These are phyloP conservation scores for Arthrobotrys entomopaga DNA, from an alignment of 2,329 filamentous ascomycete genomes.

Conservation along the genomic window DNA sequence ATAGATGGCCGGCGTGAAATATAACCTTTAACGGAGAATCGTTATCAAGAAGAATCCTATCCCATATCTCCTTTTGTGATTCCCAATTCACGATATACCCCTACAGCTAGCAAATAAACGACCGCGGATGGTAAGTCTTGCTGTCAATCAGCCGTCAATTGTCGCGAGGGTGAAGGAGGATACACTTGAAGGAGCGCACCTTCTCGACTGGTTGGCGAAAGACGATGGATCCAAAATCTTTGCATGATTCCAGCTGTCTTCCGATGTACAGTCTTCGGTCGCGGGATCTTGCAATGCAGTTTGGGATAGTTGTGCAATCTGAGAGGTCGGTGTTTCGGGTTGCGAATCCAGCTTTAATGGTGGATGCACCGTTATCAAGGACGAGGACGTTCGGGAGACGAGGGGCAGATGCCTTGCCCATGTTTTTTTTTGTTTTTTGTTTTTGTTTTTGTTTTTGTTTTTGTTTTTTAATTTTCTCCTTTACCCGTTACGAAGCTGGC, in stretches of 20 bases:
- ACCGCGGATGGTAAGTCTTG: slow-evolving; percentile 11
- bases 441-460: too few relatives aligned
- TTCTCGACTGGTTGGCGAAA: slow-evolving; percentile 93
- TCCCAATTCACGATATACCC: slow-evolving; percentile 98
- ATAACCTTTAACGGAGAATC: slow-evolving; percentile 69
- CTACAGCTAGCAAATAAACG: slow-evolving; percentile 50
- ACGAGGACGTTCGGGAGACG: slow-evolving; percentile 74
- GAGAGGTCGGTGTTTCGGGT: slow-evolving; percentile 64
- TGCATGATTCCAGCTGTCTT: slow-evolving; percentile 79
- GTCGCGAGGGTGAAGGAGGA: not conserved
- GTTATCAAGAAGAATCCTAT: slow-evolving; percentile 81
- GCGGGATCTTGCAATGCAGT: slow-evolving; percentile 86
- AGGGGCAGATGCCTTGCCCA: slow-evolving; percentile 47
- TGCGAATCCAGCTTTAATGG: slow-evolving; percentile 86
- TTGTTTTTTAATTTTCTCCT: too few relatives aligned
- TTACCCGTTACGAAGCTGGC: too few relatives aligned
- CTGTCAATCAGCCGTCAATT: slow-evolving; percentile 33
- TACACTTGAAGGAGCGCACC: slow-evolving; percentile 11
- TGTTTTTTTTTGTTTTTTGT: not conserved
- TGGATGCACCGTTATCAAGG: slow-evolving; percentile 91
- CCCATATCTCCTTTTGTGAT: slow-evolving; percentile 93
- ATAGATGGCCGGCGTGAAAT: slow-evolving; percentile 29
- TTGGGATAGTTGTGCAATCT: slow-evolving; percentile 79
- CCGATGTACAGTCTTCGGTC: slow-evolving; percentile 82
- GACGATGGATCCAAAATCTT: slow-evolving; percentile 86